Evolutionary conservation across 2,329 filamentous ascomycete genomes (phyloP).

Genomic region (Dactylellina sp.): DNA sequence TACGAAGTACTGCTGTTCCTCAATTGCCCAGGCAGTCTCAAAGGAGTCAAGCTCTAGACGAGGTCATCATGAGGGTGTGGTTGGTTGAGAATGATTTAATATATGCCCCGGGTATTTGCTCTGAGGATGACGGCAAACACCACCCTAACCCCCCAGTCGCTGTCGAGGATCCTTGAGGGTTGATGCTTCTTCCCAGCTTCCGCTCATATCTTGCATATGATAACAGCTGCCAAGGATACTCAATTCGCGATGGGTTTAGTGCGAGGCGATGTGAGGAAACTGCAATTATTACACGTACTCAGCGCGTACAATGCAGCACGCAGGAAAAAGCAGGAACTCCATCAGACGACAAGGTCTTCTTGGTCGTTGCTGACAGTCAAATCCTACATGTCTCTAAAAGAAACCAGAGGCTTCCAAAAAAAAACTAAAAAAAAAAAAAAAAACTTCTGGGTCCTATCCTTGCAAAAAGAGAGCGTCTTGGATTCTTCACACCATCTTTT

Average conservation of each 20-base stretch:
- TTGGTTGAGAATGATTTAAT: conserved; percentile 27
- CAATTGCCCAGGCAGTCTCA: not conserved
- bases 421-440: conserved; percentile 19
- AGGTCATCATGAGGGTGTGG: conserved; percentile 11
- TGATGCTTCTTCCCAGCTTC: conserved; percentile 39
- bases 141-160: conserved; percentile 30
- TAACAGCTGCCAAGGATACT: conserved; percentile 44
- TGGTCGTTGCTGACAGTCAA: conserved; percentile 14
- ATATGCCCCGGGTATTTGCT: conserved; percentile 40
- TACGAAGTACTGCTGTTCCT: too few relatives aligned
- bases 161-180: conserved; percentile 39
- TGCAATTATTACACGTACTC: conserved; percentile 14
- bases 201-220: conserved; percentile 55
- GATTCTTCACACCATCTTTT: conserved; percentile 46
- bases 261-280: conserved; percentile 3
- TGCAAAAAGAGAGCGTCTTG: not conserved
- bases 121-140: conserved; percentile 53
- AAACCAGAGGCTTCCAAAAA: conserved; percentile 15
- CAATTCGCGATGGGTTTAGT: conserved; percentile 37
- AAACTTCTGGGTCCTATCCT: not conserved
- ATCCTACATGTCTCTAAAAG: conserved; percentile 31
- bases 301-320: conserved; percentile 39
- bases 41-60: not conserved
- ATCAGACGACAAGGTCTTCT: conserved; percentile 27
- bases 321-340: conserved; percentile 15